Evolutionary conservation across 2,329 filamentous ascomycete species (phyloP).

Genomic region (Diaporthe longicolla): DNA sequence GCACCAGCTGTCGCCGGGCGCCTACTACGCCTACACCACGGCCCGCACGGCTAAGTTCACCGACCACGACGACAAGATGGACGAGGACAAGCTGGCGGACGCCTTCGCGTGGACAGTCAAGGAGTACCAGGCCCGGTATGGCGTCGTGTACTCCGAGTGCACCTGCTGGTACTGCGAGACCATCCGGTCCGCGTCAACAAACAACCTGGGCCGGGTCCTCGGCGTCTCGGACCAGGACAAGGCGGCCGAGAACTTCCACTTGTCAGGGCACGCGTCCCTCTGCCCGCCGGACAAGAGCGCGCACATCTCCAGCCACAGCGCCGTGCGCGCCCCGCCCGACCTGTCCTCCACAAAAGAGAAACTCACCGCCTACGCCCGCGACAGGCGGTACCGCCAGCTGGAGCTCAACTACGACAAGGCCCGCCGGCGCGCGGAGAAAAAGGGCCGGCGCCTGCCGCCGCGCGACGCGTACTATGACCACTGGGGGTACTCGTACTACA

Average conservation of each 20-base stretch:
- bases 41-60: slow-evolving; percentile 69
- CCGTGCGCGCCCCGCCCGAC: slow-evolving; percentile 59
- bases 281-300: slow-evolving; percentile 71
- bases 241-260: slow-evolving; percentile 61
- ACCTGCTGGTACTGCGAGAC: slow-evolving; percentile 90
- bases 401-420: slow-evolving; percentile 72
- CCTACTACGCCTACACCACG: slow-evolving; percentile 74
- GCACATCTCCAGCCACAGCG: slow-evolving; percentile 82
- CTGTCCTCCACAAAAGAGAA: slow-evolving; percentile 47
- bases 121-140: slow-evolving; percentile 75
- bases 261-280: slow-evolving; percentile 62
- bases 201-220: slow-evolving; percentile 60
- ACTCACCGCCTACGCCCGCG: slow-evolving; percentile 55
- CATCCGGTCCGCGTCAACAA: slow-evolving; percentile 70
- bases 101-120: slow-evolving; percentile 82
- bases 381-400: slow-evolving; percentile 52
- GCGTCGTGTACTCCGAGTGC: slow-evolving; percentile 80
- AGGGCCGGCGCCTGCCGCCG: slow-evolving; percentile 62
- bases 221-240: slow-evolving; percentile 62
- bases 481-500: slow-evolving; percentile 67
- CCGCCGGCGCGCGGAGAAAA: slow-evolving; percentile 62
- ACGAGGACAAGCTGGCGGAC: slow-evolving; percentile 73
- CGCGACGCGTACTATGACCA: slow-evolving; percentile 65
- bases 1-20: slow-evolving; percentile 76
- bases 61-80: slow-evolving; percentile 88